Conservation (phyloP, 352 stramenopile genomes). For the Phytophthora macrochlamydospora region DNA sequence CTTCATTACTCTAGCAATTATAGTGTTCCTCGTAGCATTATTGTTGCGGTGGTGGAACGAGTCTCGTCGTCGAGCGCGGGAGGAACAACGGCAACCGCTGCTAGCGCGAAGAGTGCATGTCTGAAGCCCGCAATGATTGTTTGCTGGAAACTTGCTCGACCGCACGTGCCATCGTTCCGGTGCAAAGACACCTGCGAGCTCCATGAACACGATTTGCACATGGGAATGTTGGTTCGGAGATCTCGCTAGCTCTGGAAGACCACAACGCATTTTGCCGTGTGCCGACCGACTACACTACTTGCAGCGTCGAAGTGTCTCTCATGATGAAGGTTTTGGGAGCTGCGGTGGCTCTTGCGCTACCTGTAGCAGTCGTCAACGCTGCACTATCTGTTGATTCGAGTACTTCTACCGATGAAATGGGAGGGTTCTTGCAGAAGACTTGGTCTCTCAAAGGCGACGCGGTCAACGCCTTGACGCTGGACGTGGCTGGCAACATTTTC, state of each 20-base stretch:
- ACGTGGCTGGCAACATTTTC: constrained; percentile 45
- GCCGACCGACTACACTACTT: not conserved
- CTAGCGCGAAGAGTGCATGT: constrained; percentile 18
- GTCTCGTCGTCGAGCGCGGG: constrained; percentile 19
- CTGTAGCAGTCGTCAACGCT: constrained; percentile 2
- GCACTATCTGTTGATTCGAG: constrained; percentile 20
- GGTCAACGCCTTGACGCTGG: constrained; percentile 28
- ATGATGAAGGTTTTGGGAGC: constrained; percentile 16
- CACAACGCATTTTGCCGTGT: constrained; percentile 28
- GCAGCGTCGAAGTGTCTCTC: not conserved
- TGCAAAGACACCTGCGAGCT: no score
- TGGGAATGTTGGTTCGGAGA: no score
- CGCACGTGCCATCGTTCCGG: not conserved
- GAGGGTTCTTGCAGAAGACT: constrained; percentile 29
- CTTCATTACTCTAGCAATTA: not conserved
- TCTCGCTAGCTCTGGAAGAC: not conserved
- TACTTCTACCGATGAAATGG: constrained; percentile 6
- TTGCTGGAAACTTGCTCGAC: constrained; percentile 3
- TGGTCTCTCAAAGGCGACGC: constrained; percentile 35
- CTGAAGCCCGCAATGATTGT: not conserved
- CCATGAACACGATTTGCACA: no score
- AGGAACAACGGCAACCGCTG: constrained; percentile 24
- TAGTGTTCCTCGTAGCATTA: constrained; percentile 24
- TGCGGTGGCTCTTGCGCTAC: constrained; percentile 9
- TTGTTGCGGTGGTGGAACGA: constrained; percentile 33